Conservation (phyloP, 805 yeast genomes). For the Pichia manshurica region DNA sequence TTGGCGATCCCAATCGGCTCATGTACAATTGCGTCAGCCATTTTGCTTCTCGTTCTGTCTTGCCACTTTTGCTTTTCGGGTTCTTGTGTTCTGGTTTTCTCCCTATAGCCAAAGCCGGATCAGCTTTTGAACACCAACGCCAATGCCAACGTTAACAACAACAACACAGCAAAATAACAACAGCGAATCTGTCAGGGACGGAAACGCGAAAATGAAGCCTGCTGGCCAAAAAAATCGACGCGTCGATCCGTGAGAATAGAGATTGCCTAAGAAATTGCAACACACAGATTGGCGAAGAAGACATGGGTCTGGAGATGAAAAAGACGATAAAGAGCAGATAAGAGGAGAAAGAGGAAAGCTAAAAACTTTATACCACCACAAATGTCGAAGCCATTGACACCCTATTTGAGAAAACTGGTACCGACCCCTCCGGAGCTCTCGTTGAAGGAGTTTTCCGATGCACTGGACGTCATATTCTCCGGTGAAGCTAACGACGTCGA, state of each 20-base stretch:
- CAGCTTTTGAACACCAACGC: not conserved
- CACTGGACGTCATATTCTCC: slow-evolving; percentile 54
- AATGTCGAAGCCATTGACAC: slow-evolving; percentile 32
- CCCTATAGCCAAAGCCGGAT: too few species aligned
- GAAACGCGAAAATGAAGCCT: too few species aligned
- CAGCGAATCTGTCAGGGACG: too few species aligned
- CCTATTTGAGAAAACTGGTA: slow-evolving; percentile 62
- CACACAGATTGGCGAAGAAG: too few species aligned
- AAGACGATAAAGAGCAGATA: too few species aligned
- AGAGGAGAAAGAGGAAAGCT: not conserved
- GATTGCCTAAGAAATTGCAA: too few species aligned
- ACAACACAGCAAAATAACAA: not conserved
- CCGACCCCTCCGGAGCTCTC: slow-evolving; percentile 55
- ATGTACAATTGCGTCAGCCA: slow-evolving; percentile 26
- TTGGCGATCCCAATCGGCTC: slow-evolving; percentile 67
- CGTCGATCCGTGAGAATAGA: too few species aligned
- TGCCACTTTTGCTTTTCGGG: too few species aligned
- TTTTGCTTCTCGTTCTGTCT: too few species aligned
- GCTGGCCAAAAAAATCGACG: too few species aligned
- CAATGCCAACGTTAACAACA: not conserved
- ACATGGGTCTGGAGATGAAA: too few species aligned
- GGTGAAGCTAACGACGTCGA: slow-evolving; percentile 64
- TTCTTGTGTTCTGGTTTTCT: too few species aligned
- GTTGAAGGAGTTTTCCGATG: slow-evolving; percentile 58
- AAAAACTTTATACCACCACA: not conserved